Evolutionary conservation across 140 eudicot species (phyloP).

Genomic region (Oenanthe javanica): DNA sequence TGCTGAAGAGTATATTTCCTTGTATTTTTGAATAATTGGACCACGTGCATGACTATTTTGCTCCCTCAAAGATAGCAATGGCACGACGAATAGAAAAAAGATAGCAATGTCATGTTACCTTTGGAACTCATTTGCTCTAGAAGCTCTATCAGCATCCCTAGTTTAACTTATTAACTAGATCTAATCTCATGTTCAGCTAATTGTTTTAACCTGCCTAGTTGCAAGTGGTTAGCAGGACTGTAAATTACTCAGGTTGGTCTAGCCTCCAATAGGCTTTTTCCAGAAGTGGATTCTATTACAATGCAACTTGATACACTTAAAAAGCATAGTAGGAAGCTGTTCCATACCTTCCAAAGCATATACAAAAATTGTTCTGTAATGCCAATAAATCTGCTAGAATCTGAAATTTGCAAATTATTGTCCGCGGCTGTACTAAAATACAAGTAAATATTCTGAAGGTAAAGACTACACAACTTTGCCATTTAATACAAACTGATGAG

Average conservation of each 20-base stretch:
- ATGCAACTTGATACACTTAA: not conserved
- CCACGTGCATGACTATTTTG: not conserved
- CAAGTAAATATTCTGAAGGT: not conserved
- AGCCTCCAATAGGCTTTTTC: not conserved
- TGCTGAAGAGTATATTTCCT: not conserved
- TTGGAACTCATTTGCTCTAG: not conserved
- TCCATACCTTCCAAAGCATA: not conserved
- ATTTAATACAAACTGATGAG: not conserved
- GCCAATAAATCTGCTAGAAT: not conserved
- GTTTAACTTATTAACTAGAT: too few relatives aligned
- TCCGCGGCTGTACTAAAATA: not conserved
- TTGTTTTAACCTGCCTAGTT: not conserved
- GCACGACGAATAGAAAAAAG: not conserved
- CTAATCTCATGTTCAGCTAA: not conserved
- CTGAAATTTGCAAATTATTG: not conserved
- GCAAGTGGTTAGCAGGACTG: not conserved
- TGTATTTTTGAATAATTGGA: not conserved
- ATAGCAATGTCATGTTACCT: too few relatives aligned
- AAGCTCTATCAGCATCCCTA: not conserved
- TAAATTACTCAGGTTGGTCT: not conserved
- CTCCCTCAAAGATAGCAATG: not conserved
- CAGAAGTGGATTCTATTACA: not conserved
- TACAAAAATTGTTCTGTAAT: not conserved
- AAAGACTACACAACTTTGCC: not conserved
- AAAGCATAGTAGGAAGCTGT: not conserved